Conservation (phyloP, 345 rosid species). For the Heritiera fomes region DNA sequence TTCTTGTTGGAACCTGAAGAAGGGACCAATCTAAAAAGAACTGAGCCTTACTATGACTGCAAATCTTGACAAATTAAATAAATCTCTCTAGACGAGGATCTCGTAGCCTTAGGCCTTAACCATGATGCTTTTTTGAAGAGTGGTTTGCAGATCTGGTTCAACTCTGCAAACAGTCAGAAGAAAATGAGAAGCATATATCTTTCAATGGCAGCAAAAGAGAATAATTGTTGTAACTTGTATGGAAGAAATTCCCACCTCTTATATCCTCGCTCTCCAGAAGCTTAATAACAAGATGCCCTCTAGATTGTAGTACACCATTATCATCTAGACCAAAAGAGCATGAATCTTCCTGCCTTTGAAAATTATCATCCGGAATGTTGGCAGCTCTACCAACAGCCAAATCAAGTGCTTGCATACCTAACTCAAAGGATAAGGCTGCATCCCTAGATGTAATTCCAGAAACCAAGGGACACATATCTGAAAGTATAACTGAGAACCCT, state of each 20-base stretch:
- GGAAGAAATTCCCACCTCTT: conserved; percentile 49
- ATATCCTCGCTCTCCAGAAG: conserved; percentile 89
- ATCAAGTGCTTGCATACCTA: conserved; percentile 88
- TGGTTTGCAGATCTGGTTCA: conserved; percentile 71
- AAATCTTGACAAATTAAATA: conserved; percentile 82
- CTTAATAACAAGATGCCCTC: conserved; percentile 87
- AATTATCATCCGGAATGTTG: conserved; percentile 30
- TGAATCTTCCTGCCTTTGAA: neutral
- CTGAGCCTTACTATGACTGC: conserved; percentile 20
- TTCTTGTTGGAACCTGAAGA: neutral
- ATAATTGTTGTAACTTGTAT: neutral
- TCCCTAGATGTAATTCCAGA: conserved; percentile 83
- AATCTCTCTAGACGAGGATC: conserved; percentile 92
- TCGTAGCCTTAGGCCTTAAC: conserved; percentile 94
- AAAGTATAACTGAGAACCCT: conserved; percentile 80
- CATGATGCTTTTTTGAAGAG: conserved; percentile 78
- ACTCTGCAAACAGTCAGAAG: conserved; percentile 44
- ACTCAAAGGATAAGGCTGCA: conserved; percentile 76
- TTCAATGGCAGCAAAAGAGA: neutral
- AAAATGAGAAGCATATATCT: neutral
- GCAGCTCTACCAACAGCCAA: conserved; percentile 72
- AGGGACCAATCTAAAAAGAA: neutral
- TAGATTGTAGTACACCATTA: conserved; percentile 54
- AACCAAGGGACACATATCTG: conserved; percentile 91
- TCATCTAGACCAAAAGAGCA: conserved; percentile 30